Percentiles rank a stretch among this genome's conserved stretches.
Evolutionary conservation across 139 green algal species (phyloP).

Genomic region (Ostreobium quekettii): DNA sequence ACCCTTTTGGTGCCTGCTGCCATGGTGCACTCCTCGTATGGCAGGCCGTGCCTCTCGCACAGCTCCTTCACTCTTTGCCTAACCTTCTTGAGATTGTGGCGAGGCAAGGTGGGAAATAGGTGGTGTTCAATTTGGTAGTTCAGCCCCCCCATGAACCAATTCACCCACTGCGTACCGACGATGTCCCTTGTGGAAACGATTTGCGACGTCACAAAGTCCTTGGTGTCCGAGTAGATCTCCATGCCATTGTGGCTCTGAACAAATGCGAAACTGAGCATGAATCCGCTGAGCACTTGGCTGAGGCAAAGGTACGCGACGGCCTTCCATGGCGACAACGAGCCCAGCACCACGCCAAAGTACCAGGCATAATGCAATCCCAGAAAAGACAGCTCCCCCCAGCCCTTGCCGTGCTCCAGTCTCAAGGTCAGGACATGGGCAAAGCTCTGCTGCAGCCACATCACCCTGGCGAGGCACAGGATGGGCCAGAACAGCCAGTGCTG

Average conservation of each 20-base stretch:
- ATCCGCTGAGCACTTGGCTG: slow-evolving; percentile 32
- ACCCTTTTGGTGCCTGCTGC: slow-evolving; percentile 32
- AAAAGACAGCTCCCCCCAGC: slow-evolving; percentile 23
- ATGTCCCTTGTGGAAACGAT: slow-evolving; percentile 62
- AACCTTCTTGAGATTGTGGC: slow-evolving; percentile 49
- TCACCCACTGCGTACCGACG: slow-evolving; percentile 30
- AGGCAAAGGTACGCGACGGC: slow-evolving; percentile 31
- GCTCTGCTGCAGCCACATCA: slow-evolving; percentile 47
- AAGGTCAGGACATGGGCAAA: slow-evolving; percentile 19
- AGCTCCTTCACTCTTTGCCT: slow-evolving; percentile 26
- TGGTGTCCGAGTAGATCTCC: slow-evolving; percentile 55
- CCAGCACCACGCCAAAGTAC: slow-evolving; percentile 31
- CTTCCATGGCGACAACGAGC: slow-evolving; percentile 23
- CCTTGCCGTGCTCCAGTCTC: slow-evolving; percentile 4
- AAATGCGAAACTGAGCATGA: slow-evolving; percentile 57
- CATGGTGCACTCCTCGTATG: slow-evolving; percentile 46
- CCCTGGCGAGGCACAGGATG: slow-evolving; percentile 50
- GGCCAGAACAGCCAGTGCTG: slow-evolving; percentile 60
- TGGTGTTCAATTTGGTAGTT: slow-evolving; percentile 81
- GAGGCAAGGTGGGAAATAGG: slow-evolving; percentile 63
- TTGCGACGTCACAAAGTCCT: slow-evolving; percentile 60
- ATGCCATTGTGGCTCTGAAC: slow-evolving; percentile 74
- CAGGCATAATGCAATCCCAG: slow-evolving; percentile 48
- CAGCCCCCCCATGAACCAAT: slow-evolving; percentile 66
- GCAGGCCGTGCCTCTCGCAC: slow-evolving; percentile 48